Evolutionary conservation across 2,329 filamentous ascomycete species (phyloP).

Genomic region (Aureobasidium zeae): DNA sequence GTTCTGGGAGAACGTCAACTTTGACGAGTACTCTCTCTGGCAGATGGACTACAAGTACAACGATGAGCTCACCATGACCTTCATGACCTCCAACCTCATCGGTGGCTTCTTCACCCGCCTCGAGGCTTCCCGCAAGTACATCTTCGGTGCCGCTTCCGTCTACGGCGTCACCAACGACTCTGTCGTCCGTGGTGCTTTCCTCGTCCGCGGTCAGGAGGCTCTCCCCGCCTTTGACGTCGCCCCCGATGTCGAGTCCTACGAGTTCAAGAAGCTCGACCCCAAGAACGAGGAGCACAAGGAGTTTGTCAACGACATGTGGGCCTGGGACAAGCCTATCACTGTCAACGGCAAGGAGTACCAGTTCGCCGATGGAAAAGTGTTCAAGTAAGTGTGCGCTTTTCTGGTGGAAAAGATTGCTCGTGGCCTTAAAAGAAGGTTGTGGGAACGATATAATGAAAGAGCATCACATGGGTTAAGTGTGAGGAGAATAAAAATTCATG

Average conservation of each 20-base stretch:
- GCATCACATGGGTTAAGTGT: too few relatives aligned
- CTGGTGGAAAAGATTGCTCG: too few relatives aligned
- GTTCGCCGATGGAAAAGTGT: constrained; percentile 70
- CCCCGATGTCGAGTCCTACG: constrained; percentile 93
- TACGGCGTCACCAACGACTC: constrained; percentile 85
- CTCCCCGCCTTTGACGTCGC: constrained; percentile 88
- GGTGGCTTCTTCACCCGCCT: constrained; percentile 96
- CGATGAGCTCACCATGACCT: constrained; percentile 89
- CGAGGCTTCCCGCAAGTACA: constrained; percentile 93
- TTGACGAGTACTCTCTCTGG: constrained; percentile 95
- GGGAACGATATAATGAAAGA: too few relatives aligned
- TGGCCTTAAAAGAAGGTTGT: too few relatives aligned
- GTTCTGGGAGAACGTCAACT: constrained; percentile 96
- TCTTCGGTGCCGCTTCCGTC: constrained; percentile 85
- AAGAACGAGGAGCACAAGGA: constrained; percentile 74
- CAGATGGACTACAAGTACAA: constrained; percentile 97
- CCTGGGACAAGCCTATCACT: constrained; percentile 76
- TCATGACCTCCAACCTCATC: constrained; percentile 99
- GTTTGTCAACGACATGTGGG: constrained; percentile 80
- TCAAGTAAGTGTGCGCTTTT: constrained; percentile 7
- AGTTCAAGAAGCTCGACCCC: constrained; percentile 92
- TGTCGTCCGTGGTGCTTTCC: constrained; percentile 84
- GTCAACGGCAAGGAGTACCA: constrained; percentile 81
- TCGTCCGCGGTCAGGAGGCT: constrained; percentile 86
- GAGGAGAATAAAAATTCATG: too few relatives aligned